These are phyloP conservation scores for Diutina siamensis DNA, from an alignment of 1,139 yeast genomes.

Conservation along the genomic window DNA sequence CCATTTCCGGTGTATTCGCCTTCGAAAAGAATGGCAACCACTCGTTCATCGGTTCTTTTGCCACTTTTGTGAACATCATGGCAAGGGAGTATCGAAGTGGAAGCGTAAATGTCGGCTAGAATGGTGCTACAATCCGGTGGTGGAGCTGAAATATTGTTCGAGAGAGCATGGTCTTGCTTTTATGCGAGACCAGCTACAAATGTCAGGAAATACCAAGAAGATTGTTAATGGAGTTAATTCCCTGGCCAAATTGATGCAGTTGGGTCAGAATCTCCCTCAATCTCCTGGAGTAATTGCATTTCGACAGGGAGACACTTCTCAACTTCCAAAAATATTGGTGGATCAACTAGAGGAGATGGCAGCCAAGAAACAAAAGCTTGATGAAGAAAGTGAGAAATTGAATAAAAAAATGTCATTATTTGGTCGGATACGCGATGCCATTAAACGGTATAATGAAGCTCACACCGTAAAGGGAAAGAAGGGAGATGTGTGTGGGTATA, in stretches of 20 bases:
- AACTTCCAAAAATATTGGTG: conserved; percentile 15
- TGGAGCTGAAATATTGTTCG: conserved; percentile 60
- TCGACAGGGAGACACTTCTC: conserved; percentile 24
- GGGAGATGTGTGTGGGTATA: conserved; percentile 24
- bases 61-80: conserved; percentile 54
- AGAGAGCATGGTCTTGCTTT: conserved; percentile 58
- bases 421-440: conserved; percentile 22
- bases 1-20: conserved; percentile 68
- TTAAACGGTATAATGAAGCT: conserved; percentile 27
- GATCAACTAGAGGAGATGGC: conserved; percentile 9
- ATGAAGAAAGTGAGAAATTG: conserved; percentile 13
- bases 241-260: conserved; percentile 11
- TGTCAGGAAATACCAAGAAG: conserved; percentile 12
- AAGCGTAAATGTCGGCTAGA: conserved; percentile 62
- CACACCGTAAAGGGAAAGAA: conserved; percentile 15
- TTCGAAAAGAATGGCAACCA: conserved; percentile 40
- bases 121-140: conserved; percentile 50
- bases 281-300: conserved; percentile 24
- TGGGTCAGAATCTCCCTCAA: conserved; percentile 31
- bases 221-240: conserved; percentile 15
- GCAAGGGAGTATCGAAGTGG: conserved; percentile 43
- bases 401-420: conserved; percentile 16
- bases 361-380: conserved; percentile 8
- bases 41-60: conserved; percentile 63
- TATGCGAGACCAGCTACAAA: conserved; percentile 20